These are phyloP conservation scores for Paramecium octaurelia DNA, from an alignment of 73 alveolate genomes.

Conservation along the genomic window DNA sequence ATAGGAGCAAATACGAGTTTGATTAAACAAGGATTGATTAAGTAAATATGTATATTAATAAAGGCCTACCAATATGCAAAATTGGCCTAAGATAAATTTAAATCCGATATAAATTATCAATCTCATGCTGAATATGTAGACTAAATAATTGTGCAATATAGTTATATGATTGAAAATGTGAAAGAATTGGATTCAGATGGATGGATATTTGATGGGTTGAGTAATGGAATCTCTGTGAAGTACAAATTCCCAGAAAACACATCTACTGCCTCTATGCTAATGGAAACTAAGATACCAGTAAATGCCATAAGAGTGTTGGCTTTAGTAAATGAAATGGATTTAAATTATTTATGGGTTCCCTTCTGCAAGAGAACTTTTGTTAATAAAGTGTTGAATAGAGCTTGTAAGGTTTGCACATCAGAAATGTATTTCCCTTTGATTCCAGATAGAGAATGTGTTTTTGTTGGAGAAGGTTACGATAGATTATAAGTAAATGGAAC, in stretches of 20 bases:
- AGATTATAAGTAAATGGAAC: constrained; percentile 40
- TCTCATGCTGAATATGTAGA: neutral
- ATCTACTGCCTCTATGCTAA: constrained; percentile 21
- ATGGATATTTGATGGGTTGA: neutral
- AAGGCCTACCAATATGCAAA: neutral
- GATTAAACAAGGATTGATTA: constrained; percentile 4
- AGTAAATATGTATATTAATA: neutral
- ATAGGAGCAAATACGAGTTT: constrained; percentile 10
- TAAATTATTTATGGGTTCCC: constrained; percentile 48
- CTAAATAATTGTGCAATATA: neutral
- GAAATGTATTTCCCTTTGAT: constrained; percentile 49
- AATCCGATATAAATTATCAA: neutral
- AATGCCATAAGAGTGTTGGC: constrained; percentile 10
- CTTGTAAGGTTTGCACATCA: constrained; percentile 31
- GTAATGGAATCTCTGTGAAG: neutral
- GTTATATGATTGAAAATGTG: constrained; percentile 9
- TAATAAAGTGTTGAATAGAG: constrained; percentile 27
- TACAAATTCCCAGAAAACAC: constrained; percentile 28
- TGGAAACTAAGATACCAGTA: constrained; percentile 42
- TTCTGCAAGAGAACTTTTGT: constrained; percentile 38
- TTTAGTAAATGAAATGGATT: constrained; percentile 38
- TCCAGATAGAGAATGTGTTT: constrained; percentile 42
- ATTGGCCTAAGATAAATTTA: neutral
- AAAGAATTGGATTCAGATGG: constrained; percentile 50
- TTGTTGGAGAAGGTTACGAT: constrained; percentile 34